Percentiles rank a stretch among this genome's conserved stretches.
Conservation (phyloP, 805 yeast species). For the Hanseniaspora lachancei region DNA sequence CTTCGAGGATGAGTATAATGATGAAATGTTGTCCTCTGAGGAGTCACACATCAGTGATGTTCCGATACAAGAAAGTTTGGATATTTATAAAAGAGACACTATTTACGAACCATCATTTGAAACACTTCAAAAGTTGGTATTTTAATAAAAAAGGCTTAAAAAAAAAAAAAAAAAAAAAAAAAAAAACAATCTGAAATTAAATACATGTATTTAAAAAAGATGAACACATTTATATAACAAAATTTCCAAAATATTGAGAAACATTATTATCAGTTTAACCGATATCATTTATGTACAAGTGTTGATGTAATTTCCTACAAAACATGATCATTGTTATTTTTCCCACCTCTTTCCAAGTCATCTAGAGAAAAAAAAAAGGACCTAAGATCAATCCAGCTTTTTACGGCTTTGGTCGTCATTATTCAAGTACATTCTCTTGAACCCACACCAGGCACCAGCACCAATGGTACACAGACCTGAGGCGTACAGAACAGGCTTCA, state of each 20-base stretch:
- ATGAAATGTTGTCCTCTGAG: background rate
- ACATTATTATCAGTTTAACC: background rate
- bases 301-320: background rate
- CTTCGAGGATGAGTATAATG: background rate
- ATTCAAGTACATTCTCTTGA: constrained; percentile 33
- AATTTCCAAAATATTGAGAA: background rate
- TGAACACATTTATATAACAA: background rate
- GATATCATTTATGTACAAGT: background rate
- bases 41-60: constrained; percentile 10
- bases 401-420: constrained; percentile 2
- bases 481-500: constrained; percentile 77
- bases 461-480: constrained; percentile 76
- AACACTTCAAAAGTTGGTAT: background rate
- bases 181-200: background rate
- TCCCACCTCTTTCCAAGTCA: background rate
- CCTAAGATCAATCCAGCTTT: background rate
- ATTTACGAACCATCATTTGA: constrained; percentile 7
- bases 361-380: background rate
- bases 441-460: constrained; percentile 85
- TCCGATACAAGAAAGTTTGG: background rate
- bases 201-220: background rate
- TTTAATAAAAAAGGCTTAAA: too few relatives aligned
- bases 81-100: background rate
- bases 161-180: background rate
- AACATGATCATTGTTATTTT: background rate